phyloP scores from a whole-genome alignment of 192 early-diverging fungal genomes.

The Backusella australiensis region DNA sequence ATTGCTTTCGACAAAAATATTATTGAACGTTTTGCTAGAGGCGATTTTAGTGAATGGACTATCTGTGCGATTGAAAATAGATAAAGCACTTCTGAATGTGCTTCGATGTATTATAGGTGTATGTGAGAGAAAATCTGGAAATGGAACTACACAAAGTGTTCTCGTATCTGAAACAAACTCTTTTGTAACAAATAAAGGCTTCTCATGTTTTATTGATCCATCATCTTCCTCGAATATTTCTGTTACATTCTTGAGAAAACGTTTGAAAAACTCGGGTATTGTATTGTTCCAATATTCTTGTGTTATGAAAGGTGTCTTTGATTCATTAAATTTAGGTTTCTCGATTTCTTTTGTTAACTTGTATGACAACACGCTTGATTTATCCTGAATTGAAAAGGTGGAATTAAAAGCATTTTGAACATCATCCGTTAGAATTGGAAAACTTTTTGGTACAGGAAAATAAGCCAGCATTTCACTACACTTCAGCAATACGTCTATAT shows the following conservation, averaged over 20 bases:
- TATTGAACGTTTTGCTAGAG: not conserved
- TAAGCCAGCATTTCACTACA: too few relatives aligned
- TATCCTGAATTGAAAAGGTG: too few relatives aligned
- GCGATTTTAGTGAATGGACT: not conserved
- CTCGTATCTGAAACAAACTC: not conserved
- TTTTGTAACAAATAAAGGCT: not conserved
- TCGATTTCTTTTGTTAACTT: too few relatives aligned
- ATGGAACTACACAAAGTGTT: not conserved
- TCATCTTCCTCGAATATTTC: not conserved
- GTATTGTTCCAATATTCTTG: too few relatives aligned
- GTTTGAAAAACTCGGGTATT: too few relatives aligned
- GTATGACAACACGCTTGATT: too few relatives aligned
- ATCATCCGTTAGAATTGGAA: too few relatives aligned
- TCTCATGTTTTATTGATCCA: rapidly evolving
- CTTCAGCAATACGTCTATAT: not conserved
- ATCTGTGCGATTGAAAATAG: not conserved
- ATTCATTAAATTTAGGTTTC: too few relatives aligned
- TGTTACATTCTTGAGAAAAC: too few relatives aligned
- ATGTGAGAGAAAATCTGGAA: not conserved
- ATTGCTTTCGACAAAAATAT: not conserved
- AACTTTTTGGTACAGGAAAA: too few relatives aligned
- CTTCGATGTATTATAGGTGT: not conserved
- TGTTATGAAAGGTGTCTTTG: too few relatives aligned
- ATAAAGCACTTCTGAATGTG: not conserved
- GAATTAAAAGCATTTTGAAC: too few relatives aligned